Base-by-base conservation (phyloP, 2,329 filamentous ascomycete genomes). In the Coniella vitis region DNA sequence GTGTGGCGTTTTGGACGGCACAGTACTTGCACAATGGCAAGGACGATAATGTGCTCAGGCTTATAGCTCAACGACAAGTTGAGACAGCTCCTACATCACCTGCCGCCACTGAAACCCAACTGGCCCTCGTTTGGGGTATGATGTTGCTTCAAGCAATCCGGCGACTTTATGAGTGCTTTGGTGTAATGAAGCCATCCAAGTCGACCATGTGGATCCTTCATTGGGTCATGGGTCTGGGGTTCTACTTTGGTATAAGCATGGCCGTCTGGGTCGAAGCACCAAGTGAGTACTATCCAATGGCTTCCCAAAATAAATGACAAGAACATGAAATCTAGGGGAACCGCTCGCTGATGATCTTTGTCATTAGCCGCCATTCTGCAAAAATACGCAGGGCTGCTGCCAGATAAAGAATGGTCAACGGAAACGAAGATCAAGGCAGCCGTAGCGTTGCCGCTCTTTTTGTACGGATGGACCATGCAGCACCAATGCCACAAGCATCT, bases 131-230 rank as follows among this genome's bases (percentile, higher is more conserved):
- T 12, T 93, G 86, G 83, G 52, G 71, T 2, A 71, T 95, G 62
- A 84, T 96, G 79, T 66, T 82, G 19, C 64, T 87, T 7, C 93
- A 97, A 65, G 87, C 84, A 36, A 64, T 66, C 8, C 79, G 91
- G 54, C 81, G 93, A 44, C 68, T 95, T 35, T 86, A 83, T 57
- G 93, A 97, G 69, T 86, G 82, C 58, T 60, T 83, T 37, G 67
- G 68, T 37, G 75, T 93, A 48, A 70, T 76, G 44, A 85, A 79
- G 61, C 75, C 82, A 4, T 87, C 83, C 3, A 74, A 74, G 19
- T 87, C 88, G 16, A 79, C 72, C 48, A 98, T 98, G 91, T 90
- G 84, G 81, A 67, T 90, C 54, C 78, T 83, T 14, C 87, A 95
- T 63, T 97, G 89, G 84, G 55, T 84, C 14, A 64, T 96, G 36